These are phyloP conservation scores for Clonostachys chloroleuca DNA, from an alignment of 2,329 filamentous ascomycete genomes.

Conservation along the genomic window DNA sequence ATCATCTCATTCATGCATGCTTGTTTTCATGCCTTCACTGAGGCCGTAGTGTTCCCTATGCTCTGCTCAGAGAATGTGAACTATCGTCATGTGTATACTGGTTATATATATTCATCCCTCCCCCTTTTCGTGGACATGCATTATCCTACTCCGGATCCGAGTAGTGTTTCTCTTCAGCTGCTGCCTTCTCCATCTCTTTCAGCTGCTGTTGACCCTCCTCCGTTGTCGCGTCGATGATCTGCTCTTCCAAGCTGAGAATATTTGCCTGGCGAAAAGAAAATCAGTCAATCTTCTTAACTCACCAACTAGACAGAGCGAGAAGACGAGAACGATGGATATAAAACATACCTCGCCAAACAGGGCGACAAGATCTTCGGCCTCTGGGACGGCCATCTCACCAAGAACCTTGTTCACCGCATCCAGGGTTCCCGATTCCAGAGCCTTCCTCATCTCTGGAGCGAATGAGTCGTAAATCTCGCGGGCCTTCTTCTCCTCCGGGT, in stretches of 20 bases:
- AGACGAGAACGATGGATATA: neutral
- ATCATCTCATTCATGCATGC: no score
- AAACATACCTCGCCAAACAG: slow-evolving; percentile 64
- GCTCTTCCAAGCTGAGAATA: slow-evolving; percentile 85
- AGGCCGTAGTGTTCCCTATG: no score
- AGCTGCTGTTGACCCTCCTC: slow-evolving; percentile 76
- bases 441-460: slow-evolving; percentile 72
- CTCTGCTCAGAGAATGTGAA: no score
- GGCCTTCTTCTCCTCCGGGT: slow-evolving; percentile 58
- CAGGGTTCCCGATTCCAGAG: slow-evolving; percentile 81
- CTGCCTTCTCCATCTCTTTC: slow-evolving; percentile 64
- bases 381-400: slow-evolving; percentile 82
- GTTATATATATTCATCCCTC: neutral
- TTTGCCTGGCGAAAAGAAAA: slow-evolving; percentile 51
- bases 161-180: slow-evolving; percentile 15
- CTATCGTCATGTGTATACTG: no score
- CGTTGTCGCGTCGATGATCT: slow-evolving; percentile 93
- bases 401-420: slow-evolving; percentile 59
- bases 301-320: neutral
- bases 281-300: slow-evolving; percentile 9
- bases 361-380: slow-evolving; percentile 81
- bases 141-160: slow-evolving; percentile 32
- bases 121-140: neutral
- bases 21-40: no score
- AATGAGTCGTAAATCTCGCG: slow-evolving; percentile 82